Evolutionary conservation across 139 green algal genomes (phyloP), one percentile per base, ranked within the genome.

Genomic region (Zygnema circumcarinatum): DNA sequence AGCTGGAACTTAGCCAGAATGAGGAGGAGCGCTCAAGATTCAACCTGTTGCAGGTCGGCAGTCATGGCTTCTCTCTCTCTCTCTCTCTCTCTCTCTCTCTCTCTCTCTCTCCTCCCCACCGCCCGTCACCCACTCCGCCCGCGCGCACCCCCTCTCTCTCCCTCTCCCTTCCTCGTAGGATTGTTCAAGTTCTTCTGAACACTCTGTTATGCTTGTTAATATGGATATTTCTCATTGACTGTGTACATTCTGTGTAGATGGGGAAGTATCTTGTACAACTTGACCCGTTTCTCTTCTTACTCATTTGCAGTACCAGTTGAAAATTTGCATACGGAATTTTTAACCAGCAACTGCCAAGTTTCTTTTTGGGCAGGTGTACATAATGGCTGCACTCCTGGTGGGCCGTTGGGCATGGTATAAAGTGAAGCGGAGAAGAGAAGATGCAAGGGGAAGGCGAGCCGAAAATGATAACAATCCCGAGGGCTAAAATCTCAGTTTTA

Each of bases 161-260:
- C 31, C 42, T 81, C 47, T 38, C 31, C 74, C 3, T 81, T 69
- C 7, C n/a, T 0, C 0, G 33, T 0, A 0, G 35, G 33, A 69
- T 32, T 81, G 74, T 81, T 1, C n/a, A 81, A 38, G 0, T 53
- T 69, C n/a, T 20, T 31, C 2, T 81, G n/a, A 81, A 47, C 38
- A 35, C 7, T 25, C 68, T 7, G n/a, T n/a, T n/a, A n/a, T n/a
- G n/a, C n/a, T n/a, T n/a, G n/a, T n/a, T n/a, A n/a, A n/a, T n/a
- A n/a, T n/a, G n/a, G n/a, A n/a, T n/a, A n/a, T n/a, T n/a, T n/a
- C n/a, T n/a, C n/a, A n/a, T n/a, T n/a, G n/a, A n/a, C n/a, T n/a
- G n/a, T n/a, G n/a, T n/a, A n/a, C n/a, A n/a, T n/a, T n/a, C n/a
- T n/a, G n/a, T n/a, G n/a, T n/a, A n/a, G n/a, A n/a, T n/a, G n/a